phyloP scores from a whole-genome alignment of 2,329 filamentous ascomycete genomes.

The Ceratocystis lukuohia region DNA sequence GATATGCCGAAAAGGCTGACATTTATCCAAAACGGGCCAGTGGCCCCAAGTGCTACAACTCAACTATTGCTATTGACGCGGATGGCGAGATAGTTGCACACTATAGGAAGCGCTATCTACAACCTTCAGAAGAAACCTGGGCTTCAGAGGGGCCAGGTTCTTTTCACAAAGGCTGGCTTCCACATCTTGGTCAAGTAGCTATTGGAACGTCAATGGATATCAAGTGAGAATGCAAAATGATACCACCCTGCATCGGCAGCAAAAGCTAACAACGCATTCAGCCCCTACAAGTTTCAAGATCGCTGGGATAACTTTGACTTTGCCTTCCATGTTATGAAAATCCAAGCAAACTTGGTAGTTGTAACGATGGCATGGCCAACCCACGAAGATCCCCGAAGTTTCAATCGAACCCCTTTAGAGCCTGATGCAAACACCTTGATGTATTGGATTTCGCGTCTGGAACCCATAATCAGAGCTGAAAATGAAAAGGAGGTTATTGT shows the following conservation, averaged over 20 bases:
- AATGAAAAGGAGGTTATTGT: slow-evolving; percentile 49
- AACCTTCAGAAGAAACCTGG: slow-evolving; percentile 49
- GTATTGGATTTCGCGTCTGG: slow-evolving; percentile 62
- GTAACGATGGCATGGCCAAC: slow-evolving; percentile 71
- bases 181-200: slow-evolving; percentile 33
- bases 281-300: slow-evolving; percentile 20
- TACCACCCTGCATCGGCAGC: slow-evolving; percentile 34
- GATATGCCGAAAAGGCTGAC: slow-evolving; percentile 49
- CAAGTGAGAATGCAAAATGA: slow-evolving; percentile 29
- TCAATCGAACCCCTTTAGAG: slow-evolving; percentile 36
- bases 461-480: slow-evolving; percentile 45
- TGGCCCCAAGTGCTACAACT: slow-evolving; percentile 32
- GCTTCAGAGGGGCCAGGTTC: slow-evolving; percentile 40
- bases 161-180: slow-evolving; percentile 32
- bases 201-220: slow-evolving; percentile 49
- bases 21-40: slow-evolving; percentile 5
- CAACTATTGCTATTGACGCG: slow-evolving; percentile 33
- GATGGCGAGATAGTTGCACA: slow-evolving; percentile 39
- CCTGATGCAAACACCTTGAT: slow-evolving; percentile 62
- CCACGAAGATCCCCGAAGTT: slow-evolving; percentile 34
- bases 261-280: slow-evolving; percentile 22
- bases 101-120: slow-evolving; percentile 43
- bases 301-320: slow-evolving; percentile 22
- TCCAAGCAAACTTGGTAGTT: slow-evolving; percentile 48
- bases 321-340: slow-evolving; percentile 44